Evolutionary conservation across 352 stramenopile species (phyloP), one percentile per base, ranked within the genome.

Genomic region (Pythium rishiriense): DNA sequence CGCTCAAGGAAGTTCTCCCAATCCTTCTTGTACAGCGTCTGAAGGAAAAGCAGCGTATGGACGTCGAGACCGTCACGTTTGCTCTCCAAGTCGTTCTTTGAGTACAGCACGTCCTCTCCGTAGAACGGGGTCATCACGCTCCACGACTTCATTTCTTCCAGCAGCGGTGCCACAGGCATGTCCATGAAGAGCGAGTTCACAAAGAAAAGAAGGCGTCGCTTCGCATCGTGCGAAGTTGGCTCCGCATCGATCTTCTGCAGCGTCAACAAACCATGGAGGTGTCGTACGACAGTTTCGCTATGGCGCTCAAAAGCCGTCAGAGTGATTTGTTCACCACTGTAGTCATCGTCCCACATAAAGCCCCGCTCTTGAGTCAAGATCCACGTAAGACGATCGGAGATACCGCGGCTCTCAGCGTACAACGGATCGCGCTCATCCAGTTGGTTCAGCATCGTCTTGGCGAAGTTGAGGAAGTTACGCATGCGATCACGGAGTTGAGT

Each of bases 141-240:
- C 93, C 96, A 99, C 17, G 95, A 99, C 74, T 99, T 98, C 96
- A 99, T 99, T 66, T 99, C 94, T 56, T 98, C 88, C 8, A 99
- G 90, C 45, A 97, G 85, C 15, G 97, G 97, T 14, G 97, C 96
- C 58, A 97, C 75, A 0, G 97, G 97, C 88, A 99, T 98, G 70
- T 99, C 97, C 97, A 99, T 99, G 76, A 99, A 99, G n/a, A 99
- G 72, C 58, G 97, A 99, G 70, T 99, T 99, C 25, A 99, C 95
- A 66, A 99, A 99, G 79, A 99, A 99, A 8, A 98, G 93, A 26
- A 99, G 73, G 25, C 97, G 91, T 22, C 97, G 88, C 28, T 90
- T 89, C 0, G 93, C 97, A 75, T 99, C 97, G 61, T 97, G 97
- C 25, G 93, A 98, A 43, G 94, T 96, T 17, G 97, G 97, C 75